Evolutionary conservation across 768 basidiomycete genomes (phyloP).

Genomic region (Dacryopinax spathularia): DNA sequence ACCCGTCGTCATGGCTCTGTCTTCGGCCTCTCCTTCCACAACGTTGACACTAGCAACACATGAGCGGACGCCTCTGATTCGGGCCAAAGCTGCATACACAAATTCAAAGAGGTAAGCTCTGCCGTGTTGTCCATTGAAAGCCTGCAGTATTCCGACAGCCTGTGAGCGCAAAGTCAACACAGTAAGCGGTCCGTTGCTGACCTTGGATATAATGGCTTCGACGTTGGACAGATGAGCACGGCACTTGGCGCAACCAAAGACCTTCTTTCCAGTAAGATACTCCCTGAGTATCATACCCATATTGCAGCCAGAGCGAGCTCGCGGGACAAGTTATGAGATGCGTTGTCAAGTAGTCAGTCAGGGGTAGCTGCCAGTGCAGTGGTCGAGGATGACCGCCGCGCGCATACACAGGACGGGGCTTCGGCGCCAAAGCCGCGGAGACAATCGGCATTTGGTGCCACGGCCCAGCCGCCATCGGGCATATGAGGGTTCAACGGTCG

Average conservation of each 20-base stretch:
- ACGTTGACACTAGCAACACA: conserved; percentile 62
- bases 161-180: background rate
- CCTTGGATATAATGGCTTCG: conserved; percentile 80
- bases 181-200: conserved; percentile 27
- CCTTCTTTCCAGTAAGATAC: conserved; percentile 70
- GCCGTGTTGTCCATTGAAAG: conserved; percentile 94
- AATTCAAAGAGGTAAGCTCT: conserved; percentile 86
- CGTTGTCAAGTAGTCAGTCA: background rate
- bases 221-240: conserved; percentile 84
- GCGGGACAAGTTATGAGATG: background rate
- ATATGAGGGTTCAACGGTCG: too few relatives aligned
- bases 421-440: too few relatives aligned
- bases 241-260: conserved; percentile 79
- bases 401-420: too few relatives aligned
- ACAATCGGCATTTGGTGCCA: too few relatives aligned
- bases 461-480: too few relatives aligned
- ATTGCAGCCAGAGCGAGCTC: too few relatives aligned
- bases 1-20: conserved; percentile 93
- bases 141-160: conserved; percentile 34
- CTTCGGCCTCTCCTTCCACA: conserved; percentile 73
- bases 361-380: conserved; percentile 9
- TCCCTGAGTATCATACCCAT: conserved; percentile 89
- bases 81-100: conserved; percentile 48
- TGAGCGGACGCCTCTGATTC: conserved; percentile 10
- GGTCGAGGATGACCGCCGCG: too few relatives aligned